phyloP scores from a whole-genome alignment of 805 yeast genomes.

The Cyberlindnera sargentensis region DNA sequence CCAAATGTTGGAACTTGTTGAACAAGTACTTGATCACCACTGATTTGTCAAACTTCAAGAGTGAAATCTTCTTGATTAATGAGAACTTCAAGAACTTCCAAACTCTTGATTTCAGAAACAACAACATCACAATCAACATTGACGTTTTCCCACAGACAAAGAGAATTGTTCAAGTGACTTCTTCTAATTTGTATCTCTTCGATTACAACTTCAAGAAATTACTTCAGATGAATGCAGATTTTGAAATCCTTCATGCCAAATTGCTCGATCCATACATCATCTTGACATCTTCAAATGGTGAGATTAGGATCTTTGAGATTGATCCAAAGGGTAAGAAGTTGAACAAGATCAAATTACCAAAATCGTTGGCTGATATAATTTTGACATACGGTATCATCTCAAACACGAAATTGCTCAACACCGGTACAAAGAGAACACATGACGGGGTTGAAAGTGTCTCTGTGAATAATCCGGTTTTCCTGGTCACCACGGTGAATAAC shows the following conservation, averaged over 20 bases:
- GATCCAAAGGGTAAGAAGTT: constrained; percentile 30
- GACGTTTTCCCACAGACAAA: constrained; percentile 50
- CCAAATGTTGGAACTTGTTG: constrained; percentile 67
- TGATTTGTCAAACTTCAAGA: constrained; percentile 52
- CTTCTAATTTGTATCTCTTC: constrained; percentile 54
- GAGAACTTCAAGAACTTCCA: constrained; percentile 56
- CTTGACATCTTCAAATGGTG: constrained; percentile 63
- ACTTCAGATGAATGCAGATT: constrained; percentile 44
- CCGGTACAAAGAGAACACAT: constrained; percentile 20
- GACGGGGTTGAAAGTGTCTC: constrained; percentile 21
- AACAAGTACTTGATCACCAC: constrained; percentile 66
- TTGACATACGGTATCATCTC: constrained; percentile 66
- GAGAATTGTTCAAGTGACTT: constrained; percentile 68
- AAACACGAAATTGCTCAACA: constrained; percentile 38
- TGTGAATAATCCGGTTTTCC: constrained; percentile 36
- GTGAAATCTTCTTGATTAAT: constrained; percentile 61
- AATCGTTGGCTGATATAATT: constrained; percentile 37
- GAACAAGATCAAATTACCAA: constrained; percentile 30
- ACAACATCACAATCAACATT: constrained; percentile 58
- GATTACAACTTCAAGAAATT: constrained; percentile 52
- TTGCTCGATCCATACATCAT: constrained; percentile 57
- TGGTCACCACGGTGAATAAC: constrained; percentile 72
- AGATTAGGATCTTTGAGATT: constrained; percentile 50
- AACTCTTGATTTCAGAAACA: constrained; percentile 55
- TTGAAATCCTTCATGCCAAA: constrained; percentile 57